Percentiles rank a stretch among this genome's conserved stretches.
These are phyloP conservation scores for Neospermospora avenae DNA, from an alignment of 2,329 filamentous ascomycete species.

Conservation along the genomic window DNA sequence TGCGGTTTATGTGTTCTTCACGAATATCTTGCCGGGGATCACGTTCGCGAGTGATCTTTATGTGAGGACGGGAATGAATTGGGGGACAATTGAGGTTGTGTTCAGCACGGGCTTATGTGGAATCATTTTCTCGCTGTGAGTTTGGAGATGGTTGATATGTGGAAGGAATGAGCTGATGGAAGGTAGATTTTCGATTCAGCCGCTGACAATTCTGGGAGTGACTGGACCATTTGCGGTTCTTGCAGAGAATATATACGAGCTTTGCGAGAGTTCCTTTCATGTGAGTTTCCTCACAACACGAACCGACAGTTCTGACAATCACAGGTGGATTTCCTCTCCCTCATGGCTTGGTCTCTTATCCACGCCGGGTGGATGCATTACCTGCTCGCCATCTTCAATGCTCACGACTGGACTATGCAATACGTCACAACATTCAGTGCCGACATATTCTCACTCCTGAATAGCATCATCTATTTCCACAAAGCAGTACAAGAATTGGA, in stretches of 20 bases:
- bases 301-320: neutral
- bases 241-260: slow-evolving; percentile 60
- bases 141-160: slow-evolving; percentile 19
- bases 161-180: neutral
- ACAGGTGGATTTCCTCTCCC: slow-evolving; percentile 57
- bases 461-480: slow-evolving; percentile 67
- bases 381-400: slow-evolving; percentile 62
- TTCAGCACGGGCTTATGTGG: slow-evolving; percentile 64
- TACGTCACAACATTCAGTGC: slow-evolving; percentile 66
- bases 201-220: slow-evolving; percentile 62
- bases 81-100: slow-evolving; percentile 65
- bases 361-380: slow-evolving; percentile 65
- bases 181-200: slow-evolving; percentile 52
- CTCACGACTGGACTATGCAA: slow-evolving; percentile 68
- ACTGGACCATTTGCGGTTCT: slow-evolving; percentile 66
- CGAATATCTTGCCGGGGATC: slow-evolving; percentile 63
- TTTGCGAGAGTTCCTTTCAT: slow-evolving; percentile 54
- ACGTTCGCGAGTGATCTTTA: slow-evolving; percentile 65
- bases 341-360: slow-evolving; percentile 67
- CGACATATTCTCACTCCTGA: slow-evolving; percentile 64
- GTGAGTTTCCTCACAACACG: slow-evolving; percentile 35
- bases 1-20: slow-evolving; percentile 65
- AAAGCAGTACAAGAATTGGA: slow-evolving; percentile 63
- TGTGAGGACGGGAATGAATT: slow-evolving; percentile 57
- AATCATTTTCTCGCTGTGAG: slow-evolving; percentile 57